Evolutionary conservation across 2,329 filamentous ascomycete genomes (phyloP), one percentile per base, ranked within the genome.

Genomic region (Pseudocercospora cruenta): DNA sequence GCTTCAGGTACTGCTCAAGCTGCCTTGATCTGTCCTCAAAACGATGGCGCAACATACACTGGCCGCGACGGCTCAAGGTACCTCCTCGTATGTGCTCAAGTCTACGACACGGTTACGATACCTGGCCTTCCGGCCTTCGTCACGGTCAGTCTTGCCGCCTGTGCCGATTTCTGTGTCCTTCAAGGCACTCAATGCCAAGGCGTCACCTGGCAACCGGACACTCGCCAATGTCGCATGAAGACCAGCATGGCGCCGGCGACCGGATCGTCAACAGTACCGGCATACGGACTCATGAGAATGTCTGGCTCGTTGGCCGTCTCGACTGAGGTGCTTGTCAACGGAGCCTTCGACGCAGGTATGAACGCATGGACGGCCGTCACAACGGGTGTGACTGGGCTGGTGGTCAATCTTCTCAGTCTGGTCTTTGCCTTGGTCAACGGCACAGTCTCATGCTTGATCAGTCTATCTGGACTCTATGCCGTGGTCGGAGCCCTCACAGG

Each of bases 101-200:
- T 33, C n/a, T 62, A 55, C 21, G 47, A 55, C 26, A 53, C 60
- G 9, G 16, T 62, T 4, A 53, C 16, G 9, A 62, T 62, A 31
- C 36, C 36, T 24, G 60, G 60, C 2, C 53, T 62, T 21, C 60
- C 49, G 9, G 24, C 60, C 19, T 33, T 54, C n/a, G 28, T 45
- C 24, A 33, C 49, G 8, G n/a, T 43, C 12, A 62, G 28, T 22
- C 28, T 62, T 16, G 49, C 60, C 2, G 31, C 47, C 10, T 62
- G 60, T 51, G 43, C 54, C 14, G 60, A 62, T 19, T 57, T 55
- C 28, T 62, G 60, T 24, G 47, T 33, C n/a, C 24, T 39, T 14
- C 60, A 55, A 22, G 60, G 60, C 19, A 62, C 26, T 5, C 28
- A 53, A 4, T 62, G 60, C 16, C 60, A 62, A 45, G 60, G 60